phyloP scores from a whole-genome alignment of 257 asterid species.

The Schizonepeta tenuifolia region DNA sequence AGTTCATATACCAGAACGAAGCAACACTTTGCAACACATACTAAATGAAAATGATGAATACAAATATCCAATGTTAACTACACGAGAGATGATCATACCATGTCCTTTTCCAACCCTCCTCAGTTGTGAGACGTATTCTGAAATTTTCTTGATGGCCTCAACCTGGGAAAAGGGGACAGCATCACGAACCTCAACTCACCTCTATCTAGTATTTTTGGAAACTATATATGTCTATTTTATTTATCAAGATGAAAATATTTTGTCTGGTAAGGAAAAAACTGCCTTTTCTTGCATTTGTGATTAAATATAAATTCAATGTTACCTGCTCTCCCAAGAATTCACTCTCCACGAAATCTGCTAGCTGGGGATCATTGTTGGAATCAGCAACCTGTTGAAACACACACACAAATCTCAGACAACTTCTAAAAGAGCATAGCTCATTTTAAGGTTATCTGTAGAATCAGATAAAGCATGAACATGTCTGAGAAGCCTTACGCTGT shows the following conservation, averaged over 20 bases:
- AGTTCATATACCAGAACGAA: not conserved
- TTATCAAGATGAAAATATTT: not conserved
- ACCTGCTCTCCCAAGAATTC: constrained; percentile 79
- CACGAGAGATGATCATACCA: constrained; percentile 45
- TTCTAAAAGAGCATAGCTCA: not conserved
- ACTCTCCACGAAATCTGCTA: constrained; percentile 71
- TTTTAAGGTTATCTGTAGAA: not conserved
- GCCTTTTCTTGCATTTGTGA: not conserved
- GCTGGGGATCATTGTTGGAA: constrained; percentile 60
- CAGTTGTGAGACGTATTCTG: constrained; percentile 78
- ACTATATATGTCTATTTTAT: not conserved
- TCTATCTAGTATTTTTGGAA: not conserved
- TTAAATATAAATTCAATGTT: not conserved
- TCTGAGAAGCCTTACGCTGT: constrained; percentile 46
- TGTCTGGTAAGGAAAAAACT: not conserved
- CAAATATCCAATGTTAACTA: not conserved
- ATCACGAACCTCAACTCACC: not conserved
- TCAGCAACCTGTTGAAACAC: constrained; percentile 60
- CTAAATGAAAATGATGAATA: not conserved
- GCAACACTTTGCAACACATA: not conserved
- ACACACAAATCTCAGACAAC: not conserved
- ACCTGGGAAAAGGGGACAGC: constrained; percentile 45
- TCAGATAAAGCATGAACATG: constrained; percentile 13
- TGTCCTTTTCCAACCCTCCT: constrained; percentile 93
- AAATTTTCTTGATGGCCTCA: constrained; percentile 66